Percentiles rank a stretch among this genome's conserved stretches.
Conservation (phyloP, 306 rosid species). For the Luffa aegyptiaca region DNA sequence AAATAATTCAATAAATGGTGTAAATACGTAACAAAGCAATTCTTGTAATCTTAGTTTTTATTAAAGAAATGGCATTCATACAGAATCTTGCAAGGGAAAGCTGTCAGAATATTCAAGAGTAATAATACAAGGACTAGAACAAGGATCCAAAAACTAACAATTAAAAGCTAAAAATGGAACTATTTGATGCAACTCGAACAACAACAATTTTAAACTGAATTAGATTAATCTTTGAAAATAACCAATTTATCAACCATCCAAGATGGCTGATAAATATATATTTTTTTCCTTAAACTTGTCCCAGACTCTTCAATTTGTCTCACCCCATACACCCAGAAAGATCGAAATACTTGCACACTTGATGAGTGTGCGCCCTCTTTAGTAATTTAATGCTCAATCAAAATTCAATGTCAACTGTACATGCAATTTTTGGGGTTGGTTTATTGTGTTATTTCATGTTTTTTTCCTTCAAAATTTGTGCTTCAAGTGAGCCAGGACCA, state of each 20-base stretch:
- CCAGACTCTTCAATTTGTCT: not conserved
- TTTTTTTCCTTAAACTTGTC: not conserved
- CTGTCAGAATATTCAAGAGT: not conserved
- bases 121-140: not conserved
- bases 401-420: not conserved
- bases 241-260: not conserved
- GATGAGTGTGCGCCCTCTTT: not conserved
- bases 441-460: not conserved
- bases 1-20: not conserved
- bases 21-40: not conserved
- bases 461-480: not conserved
- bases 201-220: not conserved
- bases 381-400: not conserved
- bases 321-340: not conserved
- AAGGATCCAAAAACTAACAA: not conserved
- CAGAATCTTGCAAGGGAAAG: not conserved
- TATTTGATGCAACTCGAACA: not conserved
- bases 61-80: not conserved
- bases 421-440: not conserved
- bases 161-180: not conserved
- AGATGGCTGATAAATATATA: not conserved
- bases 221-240: not conserved
- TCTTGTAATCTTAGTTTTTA: not conserved
- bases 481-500: not conserved
- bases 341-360: not conserved